A percentile compares a stretch with the other conserved stretches of the same genome.
phyloP scores from a whole-genome alignment of 129 eudicot species.

The Tanacetum coccineum region DNA sequence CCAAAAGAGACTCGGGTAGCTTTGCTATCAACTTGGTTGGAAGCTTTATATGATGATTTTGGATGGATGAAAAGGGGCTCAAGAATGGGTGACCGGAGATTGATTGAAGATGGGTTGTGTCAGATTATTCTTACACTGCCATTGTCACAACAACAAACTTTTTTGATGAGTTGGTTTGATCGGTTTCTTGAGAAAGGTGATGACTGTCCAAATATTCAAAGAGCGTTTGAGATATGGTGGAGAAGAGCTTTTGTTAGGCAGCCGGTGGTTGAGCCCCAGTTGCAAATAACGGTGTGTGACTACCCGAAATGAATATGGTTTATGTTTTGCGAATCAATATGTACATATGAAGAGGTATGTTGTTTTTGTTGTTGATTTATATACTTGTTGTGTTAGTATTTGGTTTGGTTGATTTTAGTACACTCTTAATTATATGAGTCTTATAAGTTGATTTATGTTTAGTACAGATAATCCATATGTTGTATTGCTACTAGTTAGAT shows the following conservation, averaged over 20 bases:
- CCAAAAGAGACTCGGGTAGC: constrained; percentile 59
- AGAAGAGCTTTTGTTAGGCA: constrained; percentile 76
- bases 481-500: too few species aligned
- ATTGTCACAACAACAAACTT: constrained; percentile 55
- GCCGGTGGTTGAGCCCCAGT: constrained; percentile 49
- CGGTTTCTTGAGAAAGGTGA: constrained; percentile 85
- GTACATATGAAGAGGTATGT: constrained; percentile 22
- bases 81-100: too few species aligned
- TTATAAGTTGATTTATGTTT: neutral
- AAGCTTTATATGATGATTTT: too few species aligned
- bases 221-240: constrained; percentile 97
- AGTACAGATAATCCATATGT: neutral
- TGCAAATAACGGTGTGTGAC: constrained; percentile 77
- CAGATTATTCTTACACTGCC: constrained; percentile 77
- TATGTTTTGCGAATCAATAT: constrained; percentile 7
- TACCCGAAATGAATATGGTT: constrained; percentile 38
- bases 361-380: neutral
- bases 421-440: too few species aligned
- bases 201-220: constrained; percentile 84
- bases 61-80: too few species aligned
- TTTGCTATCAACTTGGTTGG: constrained; percentile 84
- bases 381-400: neutral
- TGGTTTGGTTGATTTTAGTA: too few species aligned
- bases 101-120: constrained; percentile 73
- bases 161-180: constrained; percentile 78